These are phyloP conservation scores for Cladosporium sp. DNA, from an alignment of 2,329 filamentous ascomycete genomes.

Conservation along the genomic window DNA sequence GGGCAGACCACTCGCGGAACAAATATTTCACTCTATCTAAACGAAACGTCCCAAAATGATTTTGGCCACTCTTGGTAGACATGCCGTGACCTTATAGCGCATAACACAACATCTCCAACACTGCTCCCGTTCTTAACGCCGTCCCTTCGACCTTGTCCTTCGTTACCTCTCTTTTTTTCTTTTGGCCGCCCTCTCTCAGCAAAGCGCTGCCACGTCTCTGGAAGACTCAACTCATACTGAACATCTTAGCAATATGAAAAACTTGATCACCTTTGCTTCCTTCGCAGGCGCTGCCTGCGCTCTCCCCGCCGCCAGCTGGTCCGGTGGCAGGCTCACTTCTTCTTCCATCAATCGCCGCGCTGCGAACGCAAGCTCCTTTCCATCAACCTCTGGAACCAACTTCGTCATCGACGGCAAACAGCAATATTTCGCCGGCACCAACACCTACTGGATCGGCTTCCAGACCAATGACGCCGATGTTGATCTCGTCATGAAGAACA, in stretches of 20 bases:
- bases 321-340: neutral
- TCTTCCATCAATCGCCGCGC: neutral
- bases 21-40: neutral
- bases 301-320: slow-evolving; percentile 4
- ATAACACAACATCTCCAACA: neutral
- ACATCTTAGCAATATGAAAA: neutral
- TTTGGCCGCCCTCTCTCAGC: neutral
- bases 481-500: slow-evolving; percentile 44
- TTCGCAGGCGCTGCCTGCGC: slow-evolving; percentile 11
- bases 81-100: neutral
- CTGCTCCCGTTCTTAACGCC: too few species aligned
- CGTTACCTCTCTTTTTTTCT: neutral
- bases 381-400: slow-evolving; percentile 20
- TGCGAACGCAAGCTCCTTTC: slow-evolving; percentile 7
- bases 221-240: neutral
- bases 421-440: slow-evolving; percentile 50
- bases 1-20: slow-evolving; percentile 3
- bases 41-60: neutral
- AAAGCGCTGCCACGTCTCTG: neutral
- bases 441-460: slow-evolving; percentile 54
- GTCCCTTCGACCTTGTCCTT: too few species aligned
- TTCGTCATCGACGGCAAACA: slow-evolving; percentile 43
- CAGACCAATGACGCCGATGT: slow-evolving; percentile 51
- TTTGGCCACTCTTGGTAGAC: neutral
- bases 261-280: neutral